These are phyloP conservation scores for Rhododendron mucronatum DNA, from an alignment of 148 eudicot species.

Conservation along the genomic window DNA sequence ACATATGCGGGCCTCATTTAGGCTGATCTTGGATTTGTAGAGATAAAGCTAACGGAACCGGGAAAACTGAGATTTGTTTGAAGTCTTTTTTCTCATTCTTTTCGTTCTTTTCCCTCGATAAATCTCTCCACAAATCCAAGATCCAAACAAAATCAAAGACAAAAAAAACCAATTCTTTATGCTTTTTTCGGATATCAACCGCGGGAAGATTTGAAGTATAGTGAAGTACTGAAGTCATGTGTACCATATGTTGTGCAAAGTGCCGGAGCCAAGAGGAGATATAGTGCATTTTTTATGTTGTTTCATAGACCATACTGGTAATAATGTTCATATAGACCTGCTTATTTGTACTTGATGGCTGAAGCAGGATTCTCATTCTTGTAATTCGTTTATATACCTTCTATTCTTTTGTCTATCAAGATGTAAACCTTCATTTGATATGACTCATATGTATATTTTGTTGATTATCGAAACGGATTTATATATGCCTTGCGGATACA, in stretches of 20 bases:
- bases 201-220: neutral
- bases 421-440: neutral
- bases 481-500: neutral
- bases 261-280: conserved; percentile 22
- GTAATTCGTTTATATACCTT: neutral
- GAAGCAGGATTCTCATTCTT: conserved; percentile 7
- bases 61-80: neutral
- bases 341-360: conserved; percentile 9
- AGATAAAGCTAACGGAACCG: too few species aligned
- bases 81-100: neutral
- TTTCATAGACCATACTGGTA: neutral
- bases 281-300: neutral
- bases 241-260: conserved; percentile 39
- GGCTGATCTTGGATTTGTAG: neutral
- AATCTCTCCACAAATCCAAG: neutral
- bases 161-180: neutral
- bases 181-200: neutral
- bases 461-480: neutral
- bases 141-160: neutral
- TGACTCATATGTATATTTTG: neutral
- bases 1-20: conserved; percentile 55
- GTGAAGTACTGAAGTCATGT: conserved; percentile 4
- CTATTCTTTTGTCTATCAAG: conserved; percentile 14
- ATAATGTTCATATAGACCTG: neutral
- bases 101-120: neutral